A percentile compares a stretch with the other conserved stretches of the same genome.
These are phyloP conservation scores for Yamadazyma jaroonii DNA, from an alignment of 1,139 yeast species.

Conservation along the genomic window DNA sequence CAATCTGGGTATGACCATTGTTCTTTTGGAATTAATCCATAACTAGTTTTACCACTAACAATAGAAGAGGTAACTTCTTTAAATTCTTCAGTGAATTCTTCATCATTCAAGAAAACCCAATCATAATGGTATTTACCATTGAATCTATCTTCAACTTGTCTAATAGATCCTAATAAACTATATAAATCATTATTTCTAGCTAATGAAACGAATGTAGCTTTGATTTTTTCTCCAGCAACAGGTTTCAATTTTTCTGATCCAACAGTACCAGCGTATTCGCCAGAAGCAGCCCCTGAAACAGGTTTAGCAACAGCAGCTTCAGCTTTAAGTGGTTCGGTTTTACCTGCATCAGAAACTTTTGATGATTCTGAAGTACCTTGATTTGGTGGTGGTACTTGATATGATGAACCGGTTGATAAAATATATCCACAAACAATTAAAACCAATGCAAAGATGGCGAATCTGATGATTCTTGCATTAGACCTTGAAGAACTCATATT, in stretches of 20 bases:
- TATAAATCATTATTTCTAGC: constrained; percentile 42
- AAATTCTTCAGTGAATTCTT: constrained; percentile 39
- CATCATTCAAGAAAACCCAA: constrained; percentile 48
- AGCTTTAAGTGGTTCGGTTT: neutral
- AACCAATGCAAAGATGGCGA: constrained; percentile 57
- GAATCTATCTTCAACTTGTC: constrained; percentile 47
- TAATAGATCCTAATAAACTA: constrained; percentile 36
- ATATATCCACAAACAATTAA: constrained; percentile 59
- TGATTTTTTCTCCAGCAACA: constrained; percentile 25
- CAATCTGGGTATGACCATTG: constrained; percentile 54
- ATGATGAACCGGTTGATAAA: constrained; percentile 54
- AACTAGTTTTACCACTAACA: constrained; percentile 41
- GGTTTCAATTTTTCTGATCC: constrained; percentile 16
- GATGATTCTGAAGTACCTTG: neutral
- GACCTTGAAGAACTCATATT: constrained; percentile 39
- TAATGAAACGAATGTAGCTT: constrained; percentile 46
- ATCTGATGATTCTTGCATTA: constrained; percentile 60
- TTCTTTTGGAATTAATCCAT: constrained; percentile 43
- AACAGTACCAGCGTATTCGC: constrained; percentile 12
- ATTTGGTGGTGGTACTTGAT: constrained; percentile 15
- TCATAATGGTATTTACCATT: constrained; percentile 42
- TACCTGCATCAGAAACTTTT: neutral
- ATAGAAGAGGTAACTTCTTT: constrained; percentile 30
- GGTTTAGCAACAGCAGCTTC: constrained; percentile 7
- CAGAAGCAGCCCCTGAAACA: constrained; percentile 8